Evolutionary conservation across 495 filamentous ascomycete genomes (phyloP).

Genomic region (Annulohypoxylon nitens): DNA sequence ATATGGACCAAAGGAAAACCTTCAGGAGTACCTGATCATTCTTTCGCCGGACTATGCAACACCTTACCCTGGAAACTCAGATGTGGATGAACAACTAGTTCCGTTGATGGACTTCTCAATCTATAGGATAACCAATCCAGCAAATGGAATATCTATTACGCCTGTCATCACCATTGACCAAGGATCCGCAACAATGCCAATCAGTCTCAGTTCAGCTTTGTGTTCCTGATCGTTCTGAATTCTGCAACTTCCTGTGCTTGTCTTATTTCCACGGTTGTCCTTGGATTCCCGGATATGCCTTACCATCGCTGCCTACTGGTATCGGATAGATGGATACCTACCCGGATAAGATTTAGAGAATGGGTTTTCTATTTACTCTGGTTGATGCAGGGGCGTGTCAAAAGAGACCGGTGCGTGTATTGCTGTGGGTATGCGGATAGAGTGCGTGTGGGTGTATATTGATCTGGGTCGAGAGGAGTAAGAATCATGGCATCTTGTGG

Average conservation of each 20-base stretch:
- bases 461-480: not conserved
- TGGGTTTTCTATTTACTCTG: not conserved
- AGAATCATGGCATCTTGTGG: not conserved
- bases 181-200: not conserved
- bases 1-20: not conserved
- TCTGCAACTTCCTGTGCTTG: not conserved
- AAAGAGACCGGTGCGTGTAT: not conserved
- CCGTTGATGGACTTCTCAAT: not conserved
- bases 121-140: not conserved
- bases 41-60: not conserved
- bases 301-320: not conserved
- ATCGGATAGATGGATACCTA: not conserved
- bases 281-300: not conserved
- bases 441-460: not conserved
- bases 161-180: not conserved
- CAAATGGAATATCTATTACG: not conserved
- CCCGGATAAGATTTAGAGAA: not conserved
- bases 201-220: not conserved
- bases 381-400: not conserved
- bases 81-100: not conserved
- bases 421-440: not conserved
- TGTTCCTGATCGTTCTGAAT: conserved; percentile 1
- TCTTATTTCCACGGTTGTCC: not conserved
- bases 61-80: not conserved
- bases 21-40: conserved; percentile 3